Percentiles rank a stretch among this genome's conserved stretches.
phyloP scores from a whole-genome alignment of 768 basidiomycete genomes.

The Suillus ampliporus region DNA sequence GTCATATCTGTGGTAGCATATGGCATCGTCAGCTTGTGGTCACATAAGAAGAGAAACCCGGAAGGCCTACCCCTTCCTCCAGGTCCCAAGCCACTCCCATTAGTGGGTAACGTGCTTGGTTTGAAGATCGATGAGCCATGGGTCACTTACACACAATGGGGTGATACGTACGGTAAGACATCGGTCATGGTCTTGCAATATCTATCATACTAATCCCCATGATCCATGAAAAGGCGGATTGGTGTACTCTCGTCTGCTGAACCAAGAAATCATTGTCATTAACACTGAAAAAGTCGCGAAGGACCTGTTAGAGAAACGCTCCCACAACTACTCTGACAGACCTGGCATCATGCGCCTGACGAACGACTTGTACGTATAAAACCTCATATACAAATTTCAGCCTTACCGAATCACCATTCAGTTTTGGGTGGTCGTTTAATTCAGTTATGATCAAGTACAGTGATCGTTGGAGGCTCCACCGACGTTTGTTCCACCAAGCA shows the following conservation, averaged over 20 bases:
- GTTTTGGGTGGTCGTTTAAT: conserved; percentile 38
- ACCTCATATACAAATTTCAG: neutral
- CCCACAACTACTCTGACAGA: conserved; percentile 51
- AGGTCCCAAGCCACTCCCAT: conserved; percentile 54
- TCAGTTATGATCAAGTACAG: conserved; percentile 33
- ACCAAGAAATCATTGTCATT: conserved; percentile 44
- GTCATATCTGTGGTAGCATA: conserved; percentile 12
- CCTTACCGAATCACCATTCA: conserved; percentile 4
- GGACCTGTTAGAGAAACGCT: conserved; percentile 52
- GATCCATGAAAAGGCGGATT: conserved; percentile 36
- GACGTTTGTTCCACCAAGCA: conserved; percentile 34
- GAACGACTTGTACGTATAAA: conserved; percentile 33
- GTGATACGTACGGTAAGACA: conserved; percentile 32
- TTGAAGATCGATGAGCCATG: conserved; percentile 35
- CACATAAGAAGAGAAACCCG: conserved; percentile 9
- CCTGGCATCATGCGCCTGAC: conserved; percentile 35
- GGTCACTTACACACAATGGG: conserved; percentile 40
- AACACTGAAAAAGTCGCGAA: conserved; percentile 44
- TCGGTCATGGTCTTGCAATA: conserved; percentile 13
- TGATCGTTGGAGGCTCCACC: conserved; percentile 35
- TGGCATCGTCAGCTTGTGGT: conserved; percentile 16
- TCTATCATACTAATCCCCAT: conserved; percentile 5
- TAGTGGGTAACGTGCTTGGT: conserved; percentile 36
- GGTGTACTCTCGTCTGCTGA: conserved; percentile 43
- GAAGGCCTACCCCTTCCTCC: conserved; percentile 44